A percentile compares a stretch with the other conserved stretches of the same genome.
Conservation (phyloP, 495 filamentous ascomycete species). For the Neurospora intermedia region DNA sequence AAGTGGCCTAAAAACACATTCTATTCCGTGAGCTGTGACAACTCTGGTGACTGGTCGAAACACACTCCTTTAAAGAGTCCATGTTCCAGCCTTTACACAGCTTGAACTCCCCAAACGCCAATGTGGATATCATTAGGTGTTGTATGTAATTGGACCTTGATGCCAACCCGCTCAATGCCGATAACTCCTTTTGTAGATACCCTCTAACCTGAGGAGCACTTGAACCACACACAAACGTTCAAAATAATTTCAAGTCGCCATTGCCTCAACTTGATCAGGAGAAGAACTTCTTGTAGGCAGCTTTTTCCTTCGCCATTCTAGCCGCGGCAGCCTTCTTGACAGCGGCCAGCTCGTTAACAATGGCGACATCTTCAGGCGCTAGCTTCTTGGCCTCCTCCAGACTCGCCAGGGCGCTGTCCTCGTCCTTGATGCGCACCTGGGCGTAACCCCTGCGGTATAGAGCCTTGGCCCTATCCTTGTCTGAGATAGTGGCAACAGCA, state of each 20-base stretch:
- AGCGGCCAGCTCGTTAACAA: conserved; percentile 59
- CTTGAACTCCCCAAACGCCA: background rate
- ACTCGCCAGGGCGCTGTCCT: conserved; percentile 70
- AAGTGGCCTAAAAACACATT: background rate
- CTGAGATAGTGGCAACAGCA: conserved; percentile 49
- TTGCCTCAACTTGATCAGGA: conserved; percentile 9
- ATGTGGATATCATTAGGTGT: background rate
- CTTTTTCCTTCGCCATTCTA: conserved; percentile 75
- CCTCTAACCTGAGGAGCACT: background rate
- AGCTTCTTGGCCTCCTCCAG: conserved; percentile 66
- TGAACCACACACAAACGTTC: background rate
- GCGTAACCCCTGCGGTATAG: conserved; percentile 74
- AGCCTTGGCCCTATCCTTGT: conserved; percentile 81
- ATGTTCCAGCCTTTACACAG: background rate
- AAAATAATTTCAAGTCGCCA: background rate
- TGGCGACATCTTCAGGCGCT: conserved; percentile 64
- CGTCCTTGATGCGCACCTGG: conserved; percentile 63
- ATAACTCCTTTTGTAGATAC: background rate
- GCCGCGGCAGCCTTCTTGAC: conserved; percentile 68
- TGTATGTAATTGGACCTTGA: background rate
- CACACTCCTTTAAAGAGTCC: background rate
- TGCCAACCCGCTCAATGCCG: background rate
- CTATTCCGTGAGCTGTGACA: background rate
- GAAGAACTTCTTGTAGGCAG: conserved; percentile 84
- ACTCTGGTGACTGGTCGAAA: background rate